A percentile compares a stretch with the other conserved stretches of the same genome.
phyloP scores from a whole-genome alignment of 148 eudicot species.

The Rhododendron ovatum region DNA sequence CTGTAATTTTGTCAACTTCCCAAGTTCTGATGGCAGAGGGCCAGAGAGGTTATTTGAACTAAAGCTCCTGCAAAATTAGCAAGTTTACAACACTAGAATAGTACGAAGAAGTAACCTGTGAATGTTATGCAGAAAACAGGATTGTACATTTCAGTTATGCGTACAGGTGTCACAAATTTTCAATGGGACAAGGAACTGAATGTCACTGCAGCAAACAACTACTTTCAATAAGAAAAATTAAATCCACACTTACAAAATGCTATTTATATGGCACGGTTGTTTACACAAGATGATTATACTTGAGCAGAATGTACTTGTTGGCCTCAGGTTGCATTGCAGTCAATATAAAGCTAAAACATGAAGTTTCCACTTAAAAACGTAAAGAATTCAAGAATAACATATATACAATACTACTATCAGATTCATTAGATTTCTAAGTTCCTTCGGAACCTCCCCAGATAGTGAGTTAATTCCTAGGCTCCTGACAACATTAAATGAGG shows the following conservation, averaged over 20 bases:
- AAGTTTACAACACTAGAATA: not conserved
- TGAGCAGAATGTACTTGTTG: not conserved
- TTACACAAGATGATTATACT: not conserved
- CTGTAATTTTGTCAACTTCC: constrained; percentile 42
- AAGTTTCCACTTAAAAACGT: not conserved
- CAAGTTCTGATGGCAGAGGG: constrained; percentile 66
- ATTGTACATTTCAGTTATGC: not conserved
- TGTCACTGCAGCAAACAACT: not conserved
- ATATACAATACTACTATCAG: not conserved
- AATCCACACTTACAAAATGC: not conserved
- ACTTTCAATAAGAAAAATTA: not conserved
- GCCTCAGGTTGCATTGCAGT: not conserved
- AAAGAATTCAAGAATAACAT: not conserved
- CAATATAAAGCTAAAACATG: not conserved
- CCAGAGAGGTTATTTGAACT: constrained; percentile 69
- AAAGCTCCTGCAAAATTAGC: constrained; percentile 33
- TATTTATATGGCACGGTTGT: not conserved
- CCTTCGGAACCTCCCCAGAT: not conserved
- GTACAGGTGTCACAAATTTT: not conserved
- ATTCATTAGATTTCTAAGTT: not conserved
- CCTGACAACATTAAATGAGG: constrained; percentile 20
- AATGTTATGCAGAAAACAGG: not conserved
- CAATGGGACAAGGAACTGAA: not conserved
- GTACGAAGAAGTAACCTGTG: not conserved
- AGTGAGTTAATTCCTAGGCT: not conserved